phyloP scores from a whole-genome alignment of 768 basidiomycete species.

The Termitomyces sp. region DNA sequence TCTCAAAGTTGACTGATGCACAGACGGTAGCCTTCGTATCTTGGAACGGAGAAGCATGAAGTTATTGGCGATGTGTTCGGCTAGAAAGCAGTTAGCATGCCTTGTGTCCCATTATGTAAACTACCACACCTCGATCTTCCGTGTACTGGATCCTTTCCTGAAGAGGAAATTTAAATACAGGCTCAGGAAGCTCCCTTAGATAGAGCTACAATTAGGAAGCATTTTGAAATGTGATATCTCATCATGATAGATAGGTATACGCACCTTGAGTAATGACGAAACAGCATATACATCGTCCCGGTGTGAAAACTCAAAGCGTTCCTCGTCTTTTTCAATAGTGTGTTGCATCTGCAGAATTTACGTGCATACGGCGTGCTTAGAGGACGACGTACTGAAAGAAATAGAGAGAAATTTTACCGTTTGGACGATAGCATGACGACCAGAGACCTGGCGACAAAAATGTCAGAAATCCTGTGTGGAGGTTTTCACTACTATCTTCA shows the following conservation, averaged over 20 bases:
- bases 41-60: conserved; percentile 81
- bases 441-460: conserved; percentile 56
- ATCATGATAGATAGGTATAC: conserved; percentile 10
- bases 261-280: conserved; percentile 79
- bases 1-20: conserved; percentile 83
- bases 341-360: conserved; percentile 58
- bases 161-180: conserved; percentile 76
- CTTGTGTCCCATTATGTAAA: not conserved
- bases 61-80: conserved; percentile 63
- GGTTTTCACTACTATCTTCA: conserved; percentile 24
- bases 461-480: not conserved
- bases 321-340: conserved; percentile 82
- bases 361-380: not conserved
- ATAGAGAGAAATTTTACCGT: conserved; percentile 40
- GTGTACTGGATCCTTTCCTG: conserved; percentile 80
- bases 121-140: conserved; percentile 58
- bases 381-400: too few species aligned
- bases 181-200: conserved; percentile 84
- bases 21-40: conserved; percentile 73
- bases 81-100: conserved; percentile 28
- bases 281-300: conserved; percentile 82
- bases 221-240: not conserved
- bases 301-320: conserved; percentile 58
- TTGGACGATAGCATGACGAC: conserved; percentile 80
- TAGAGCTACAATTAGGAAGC: conserved; percentile 45